Conservation (phyloP, 2,329 filamentous ascomycete species). For the Sporothrix inflata region DNA sequence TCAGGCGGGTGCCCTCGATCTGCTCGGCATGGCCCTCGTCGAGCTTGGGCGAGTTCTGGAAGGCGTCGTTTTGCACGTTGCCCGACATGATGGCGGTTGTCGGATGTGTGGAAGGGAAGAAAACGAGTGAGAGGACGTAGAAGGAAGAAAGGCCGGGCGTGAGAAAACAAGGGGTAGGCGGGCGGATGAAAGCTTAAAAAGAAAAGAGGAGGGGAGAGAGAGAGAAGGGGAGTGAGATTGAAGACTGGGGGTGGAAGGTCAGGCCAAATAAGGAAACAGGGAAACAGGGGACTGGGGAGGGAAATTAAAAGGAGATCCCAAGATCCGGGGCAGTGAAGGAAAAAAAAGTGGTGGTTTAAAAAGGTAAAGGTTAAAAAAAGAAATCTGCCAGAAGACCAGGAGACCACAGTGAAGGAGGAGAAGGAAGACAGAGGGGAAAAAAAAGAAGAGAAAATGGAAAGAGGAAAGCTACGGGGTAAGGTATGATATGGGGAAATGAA, state of each 20-base stretch:
- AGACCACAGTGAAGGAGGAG: conserved; percentile 7
- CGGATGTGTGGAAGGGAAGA: not conserved
- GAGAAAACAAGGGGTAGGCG: not conserved
- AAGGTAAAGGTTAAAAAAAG: not conserved
- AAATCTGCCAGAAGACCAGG: not conserved
- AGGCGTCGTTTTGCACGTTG: not conserved
- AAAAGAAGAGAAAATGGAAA: not conserved
- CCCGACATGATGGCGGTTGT: not conserved
- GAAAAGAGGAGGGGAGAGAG: not conserved
- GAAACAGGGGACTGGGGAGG: conserved; percentile 15
- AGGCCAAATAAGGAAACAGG: not conserved
- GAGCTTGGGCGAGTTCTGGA: not conserved
- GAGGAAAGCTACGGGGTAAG: conserved; percentile 17
- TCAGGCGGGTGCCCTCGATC: not conserved
- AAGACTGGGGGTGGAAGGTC: not conserved
- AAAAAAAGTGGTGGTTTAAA: not conserved
- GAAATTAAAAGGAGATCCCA: not conserved
- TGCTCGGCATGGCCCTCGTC: not conserved
- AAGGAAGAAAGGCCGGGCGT: not conserved
- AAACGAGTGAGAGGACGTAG: not conserved
- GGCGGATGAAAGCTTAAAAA: not conserved
- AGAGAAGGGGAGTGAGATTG: conserved; percentile 14
- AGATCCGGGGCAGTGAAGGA: conserved; percentile 7
- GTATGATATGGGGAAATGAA: conserved; percentile 18
- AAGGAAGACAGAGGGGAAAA: conserved; percentile 15